Base-by-base conservation (phyloP, 1,284 basidiomycete genomes). In the Malassezia vespertilionis region DNA sequence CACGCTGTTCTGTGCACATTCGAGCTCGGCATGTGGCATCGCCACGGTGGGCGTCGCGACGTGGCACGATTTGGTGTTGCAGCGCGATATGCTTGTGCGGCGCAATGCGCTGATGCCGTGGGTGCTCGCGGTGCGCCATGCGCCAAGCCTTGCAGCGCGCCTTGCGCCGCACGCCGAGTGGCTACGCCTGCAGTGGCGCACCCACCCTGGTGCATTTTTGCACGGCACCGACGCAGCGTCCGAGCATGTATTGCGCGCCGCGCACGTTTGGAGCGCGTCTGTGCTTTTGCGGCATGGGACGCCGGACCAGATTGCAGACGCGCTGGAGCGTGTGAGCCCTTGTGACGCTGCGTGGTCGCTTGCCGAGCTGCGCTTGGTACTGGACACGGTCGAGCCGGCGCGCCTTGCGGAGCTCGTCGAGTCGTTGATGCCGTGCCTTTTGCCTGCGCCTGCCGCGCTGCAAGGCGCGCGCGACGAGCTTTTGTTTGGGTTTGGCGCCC, bases 51-150 rank as follows among this genome's bases (percentile, higher is more conserved):
- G 40, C 24, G 28, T 30, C 11, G 40, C 40, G 12, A 26, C 33
- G 4, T 49, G 40, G 36, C 44, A 38, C 30, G 46, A 43, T 14
- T 11, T 49, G 22, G 26, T 21, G 11, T 21, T 48, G 14, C 14
- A 36, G 11, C 39, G 33, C 7, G 12, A 5, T 3, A 15, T 22
- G 24, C 20, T 37, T 11, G 33, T 20, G 8, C 26, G 23, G 15
- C 3, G 10, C 4, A 32, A 49, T 11, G 46, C 34, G 5, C 33
- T 42, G n/a, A 20, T 49, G 12, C 40, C 46, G 17, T 40, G 42
- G 30, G 28, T 49, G 12, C 17, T 30, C 14, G 40, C 46, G 2
- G 18, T 23, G 9, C 34, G 46, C 27, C 22, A 23, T 6, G 38
- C 32, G 27, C 44, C 44, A 8, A 6, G 14, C 6, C 38, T 36